Evolutionary conservation across 2,329 filamentous ascomycete species (phyloP), one percentile per base, ranked within the genome.

Genomic region (Thelonectria discophora): DNA sequence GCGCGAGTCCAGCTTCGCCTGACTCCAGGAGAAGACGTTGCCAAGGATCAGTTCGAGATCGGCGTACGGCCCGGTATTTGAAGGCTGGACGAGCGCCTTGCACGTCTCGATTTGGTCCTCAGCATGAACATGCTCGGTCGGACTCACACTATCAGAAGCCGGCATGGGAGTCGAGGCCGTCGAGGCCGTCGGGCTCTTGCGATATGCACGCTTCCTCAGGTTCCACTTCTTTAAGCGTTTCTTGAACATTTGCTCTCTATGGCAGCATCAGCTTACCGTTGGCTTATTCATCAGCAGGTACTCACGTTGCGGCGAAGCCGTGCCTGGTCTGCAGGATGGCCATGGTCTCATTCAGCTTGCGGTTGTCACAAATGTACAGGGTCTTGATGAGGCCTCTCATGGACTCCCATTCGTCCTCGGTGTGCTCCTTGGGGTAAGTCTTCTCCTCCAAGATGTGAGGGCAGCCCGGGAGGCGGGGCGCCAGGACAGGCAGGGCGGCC

Each of bases 221-320:
- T 76, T 74, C 76, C 76, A 78, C 63, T 77, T 78, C 65, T 75
- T 76, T 46, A 78, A 65, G 32, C 76, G 71, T 63, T 78, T 78
- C 59, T 78, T 78, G 55, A 77, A 78, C 75, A 78, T 78, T 69
- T 78, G 75, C 58, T 77, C 75, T 55, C 76, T 78, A 60, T 55
- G 34, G 43, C 24, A 55, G 21, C 13, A 56, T 62, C 46, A 58
- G 49, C 48, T 32, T 21, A 34, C 51, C 21, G 17, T 30, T 7
- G n/a, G n/a, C n/a, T n/a, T n/a, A n/a, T n/a, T 37, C 6, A 7
- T 46, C 49, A 21, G 27, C 34, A 37, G 15, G 21, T 21, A 75
- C 76, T 75, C 66, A 78, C 76, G 76, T 77, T 50, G 76, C 76
- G 30, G 73, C 73, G 52, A 78, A 78, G 30, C 74, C 74, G 65